Conservation (phyloP, 2,329 filamentous ascomycete genomes). For the Penicillium sp. region DNA sequence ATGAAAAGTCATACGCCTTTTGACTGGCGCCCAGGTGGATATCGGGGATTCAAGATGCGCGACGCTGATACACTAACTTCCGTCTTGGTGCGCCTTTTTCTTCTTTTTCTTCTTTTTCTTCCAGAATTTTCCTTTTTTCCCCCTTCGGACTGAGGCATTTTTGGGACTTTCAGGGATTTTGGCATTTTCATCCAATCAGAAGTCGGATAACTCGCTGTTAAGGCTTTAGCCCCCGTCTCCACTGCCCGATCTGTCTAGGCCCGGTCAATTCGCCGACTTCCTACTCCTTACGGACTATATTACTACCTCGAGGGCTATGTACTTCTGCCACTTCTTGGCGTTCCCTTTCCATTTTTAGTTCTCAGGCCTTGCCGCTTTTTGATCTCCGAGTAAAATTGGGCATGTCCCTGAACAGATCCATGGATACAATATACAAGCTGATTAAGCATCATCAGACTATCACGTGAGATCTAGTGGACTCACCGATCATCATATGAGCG, state of each 20-base stretch:
- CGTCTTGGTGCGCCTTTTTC: background rate
- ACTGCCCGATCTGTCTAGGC: background rate
- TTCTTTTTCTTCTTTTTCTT: background rate
- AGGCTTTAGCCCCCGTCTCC: conserved; percentile 1
- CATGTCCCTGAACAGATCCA: too few species aligned
- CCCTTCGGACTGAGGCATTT: conserved; percentile 3
- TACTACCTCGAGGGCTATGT: too few species aligned
- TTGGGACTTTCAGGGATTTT: background rate
- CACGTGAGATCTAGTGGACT: too few species aligned
- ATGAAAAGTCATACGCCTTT: background rate
- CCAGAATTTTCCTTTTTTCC: conserved; percentile 6
- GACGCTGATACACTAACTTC: background rate
- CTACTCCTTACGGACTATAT: background rate
- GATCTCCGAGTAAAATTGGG: too few species aligned
- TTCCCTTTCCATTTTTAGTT: too few species aligned
- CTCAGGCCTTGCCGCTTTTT: too few species aligned
- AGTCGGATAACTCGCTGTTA: background rate
- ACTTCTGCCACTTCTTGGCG: too few species aligned
- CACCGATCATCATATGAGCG: too few species aligned
- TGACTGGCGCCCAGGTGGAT: background rate
- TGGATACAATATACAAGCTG: too few species aligned
- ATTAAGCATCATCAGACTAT: too few species aligned
- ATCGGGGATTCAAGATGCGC: background rate
- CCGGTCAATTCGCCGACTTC: background rate
- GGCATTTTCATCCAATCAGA: background rate